phyloP scores from a whole-genome alignment of 2,329 filamentous ascomycete genomes.

The Beauveria medogensis region DNA sequence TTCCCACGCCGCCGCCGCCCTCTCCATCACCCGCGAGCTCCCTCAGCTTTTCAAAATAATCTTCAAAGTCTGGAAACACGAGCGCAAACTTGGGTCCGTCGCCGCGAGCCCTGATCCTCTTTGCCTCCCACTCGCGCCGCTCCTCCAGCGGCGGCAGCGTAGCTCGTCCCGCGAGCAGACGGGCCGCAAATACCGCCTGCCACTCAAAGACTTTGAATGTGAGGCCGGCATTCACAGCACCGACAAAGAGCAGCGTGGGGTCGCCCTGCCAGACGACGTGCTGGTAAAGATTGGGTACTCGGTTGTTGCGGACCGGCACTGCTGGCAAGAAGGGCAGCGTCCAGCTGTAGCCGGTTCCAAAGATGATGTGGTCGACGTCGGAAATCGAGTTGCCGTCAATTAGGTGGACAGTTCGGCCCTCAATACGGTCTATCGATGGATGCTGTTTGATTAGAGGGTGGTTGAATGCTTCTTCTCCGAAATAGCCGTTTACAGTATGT shows the following conservation, averaged over 20 bases:
- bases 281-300: constrained; percentile 47
- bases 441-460: constrained; percentile 43
- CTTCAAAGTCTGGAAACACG: constrained; percentile 53
- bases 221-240: constrained; percentile 47
- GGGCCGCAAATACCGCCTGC: constrained; percentile 55
- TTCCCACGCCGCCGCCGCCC: constrained; percentile 28
- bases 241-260: constrained; percentile 48
- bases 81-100: constrained; percentile 50
- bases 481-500: constrained; percentile 42
- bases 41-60: constrained; percentile 54
- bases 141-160: constrained; percentile 39
- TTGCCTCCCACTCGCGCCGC: constrained; percentile 48
- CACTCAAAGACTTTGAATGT: constrained; percentile 65
- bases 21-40: constrained; percentile 38
- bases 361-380: constrained; percentile 54
- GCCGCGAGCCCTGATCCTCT: constrained; percentile 43
- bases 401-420: constrained; percentile 43
- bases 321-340: constrained; percentile 51
- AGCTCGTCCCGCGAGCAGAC: constrained; percentile 47
- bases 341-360: constrained; percentile 61
- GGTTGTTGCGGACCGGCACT: constrained; percentile 44
- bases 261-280: constrained; percentile 49
- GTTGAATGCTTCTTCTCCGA: constrained; percentile 51
- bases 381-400: constrained; percentile 43
- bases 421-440: constrained; percentile 40